Evolutionary conservation across 441 rosid genomes (phyloP).

Genomic region (Eutrema salsugineum): DNA sequence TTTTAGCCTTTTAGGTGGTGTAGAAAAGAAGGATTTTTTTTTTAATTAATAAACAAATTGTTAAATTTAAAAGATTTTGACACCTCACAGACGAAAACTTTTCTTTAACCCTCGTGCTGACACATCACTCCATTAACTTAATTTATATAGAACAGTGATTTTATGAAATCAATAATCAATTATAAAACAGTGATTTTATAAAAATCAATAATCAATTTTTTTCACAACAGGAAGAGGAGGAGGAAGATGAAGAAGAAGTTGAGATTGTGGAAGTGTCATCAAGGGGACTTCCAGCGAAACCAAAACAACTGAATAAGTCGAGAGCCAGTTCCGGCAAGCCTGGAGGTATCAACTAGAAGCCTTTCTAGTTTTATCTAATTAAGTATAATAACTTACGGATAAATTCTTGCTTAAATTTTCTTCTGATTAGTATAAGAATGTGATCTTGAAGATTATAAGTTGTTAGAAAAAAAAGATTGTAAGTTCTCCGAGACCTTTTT

Average conservation of each 20-base stretch:
- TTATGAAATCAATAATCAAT: not conserved
- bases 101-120: not conserved
- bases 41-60: not conserved
- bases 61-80: not conserved
- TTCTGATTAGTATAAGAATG: not conserved
- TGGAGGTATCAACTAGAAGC: slow-evolving; percentile 8
- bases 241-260: not conserved
- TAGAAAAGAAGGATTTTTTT: not conserved
- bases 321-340: slow-evolving; percentile 21
- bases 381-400: not conserved
- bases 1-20: not conserved
- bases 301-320: slow-evolving; percentile 3
- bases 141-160: not conserved
- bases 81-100: not conserved
- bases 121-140: slow-evolving; percentile 3
- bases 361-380: not conserved
- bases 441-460: no score
- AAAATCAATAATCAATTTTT: not conserved
- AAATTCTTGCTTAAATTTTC: not conserved
- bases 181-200: not conserved
- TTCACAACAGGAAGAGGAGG: not conserved
- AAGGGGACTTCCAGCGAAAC: not conserved
- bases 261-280: slow-evolving; percentile 27
- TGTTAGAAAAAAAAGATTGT: not conserved
- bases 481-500: not conserved